These are phyloP conservation scores for Penicillium occitanis DNA, from an alignment of 2,329 filamentous ascomycete species.

Conservation along the genomic window DNA sequence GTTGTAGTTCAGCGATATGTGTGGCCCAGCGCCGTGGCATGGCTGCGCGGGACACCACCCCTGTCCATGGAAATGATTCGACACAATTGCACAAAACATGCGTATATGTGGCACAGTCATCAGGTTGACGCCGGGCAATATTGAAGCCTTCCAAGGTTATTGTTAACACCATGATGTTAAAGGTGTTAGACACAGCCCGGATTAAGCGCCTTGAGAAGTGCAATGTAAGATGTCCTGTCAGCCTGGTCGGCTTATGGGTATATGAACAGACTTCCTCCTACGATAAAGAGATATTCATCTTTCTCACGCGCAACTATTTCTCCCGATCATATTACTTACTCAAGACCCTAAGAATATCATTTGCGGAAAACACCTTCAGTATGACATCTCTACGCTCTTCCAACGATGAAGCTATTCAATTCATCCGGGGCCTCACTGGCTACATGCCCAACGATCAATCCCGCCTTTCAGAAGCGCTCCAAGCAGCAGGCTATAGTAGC, in stretches of 20 bases:
- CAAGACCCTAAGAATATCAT: background rate
- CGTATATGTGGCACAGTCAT: background rate
- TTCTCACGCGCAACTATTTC: background rate
- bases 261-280: background rate
- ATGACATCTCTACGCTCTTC: background rate
- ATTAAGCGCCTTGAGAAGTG: background rate
- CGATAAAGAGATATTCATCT: background rate
- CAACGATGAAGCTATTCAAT: background rate
- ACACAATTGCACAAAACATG: background rate
- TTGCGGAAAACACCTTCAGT: background rate
- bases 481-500: background rate
- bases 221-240: background rate
- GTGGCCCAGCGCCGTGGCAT: background rate
- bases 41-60: background rate
- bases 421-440: background rate
- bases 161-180: background rate
- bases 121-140: background rate
- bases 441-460: background rate
- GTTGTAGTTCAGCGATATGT: background rate
- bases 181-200: background rate
- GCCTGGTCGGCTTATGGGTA: background rate
- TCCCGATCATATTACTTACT: too few relatives aligned
- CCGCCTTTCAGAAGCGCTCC: background rate
- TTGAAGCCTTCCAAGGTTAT: background rate
- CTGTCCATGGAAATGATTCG: background rate